Evolutionary conservation across 140 eudicot genomes (phyloP), one percentile per base, ranked within the genome.

Genomic region (Stevia rebaudiana): DNA sequence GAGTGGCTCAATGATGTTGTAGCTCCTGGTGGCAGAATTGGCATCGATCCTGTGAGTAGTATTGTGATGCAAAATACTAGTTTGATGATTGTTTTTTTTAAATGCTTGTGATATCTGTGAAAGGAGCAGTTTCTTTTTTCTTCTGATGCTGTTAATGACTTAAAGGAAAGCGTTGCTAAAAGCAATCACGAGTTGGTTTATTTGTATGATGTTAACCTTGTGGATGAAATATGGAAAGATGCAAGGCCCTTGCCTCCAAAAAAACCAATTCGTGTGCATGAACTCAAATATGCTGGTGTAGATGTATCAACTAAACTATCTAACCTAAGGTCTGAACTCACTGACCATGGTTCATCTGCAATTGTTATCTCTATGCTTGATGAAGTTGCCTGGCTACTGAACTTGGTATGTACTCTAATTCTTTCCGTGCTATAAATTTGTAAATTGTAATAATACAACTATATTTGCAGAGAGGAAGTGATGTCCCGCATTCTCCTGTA

Each of bases 91-190:
- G 13, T 63, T 19, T 65, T 9, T 21, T 28, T 33, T 30, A 71
- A 62, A 30, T 74, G 59, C 67, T 77, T 78, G 74, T 60, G 44
- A 76, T 75, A 74, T 76, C 61, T 83, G 87, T 79, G 96, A 92
- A 86, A 96, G 95, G 95, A 74, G 74, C 98, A 92, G 98, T 92
- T 88, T 78, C 89, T 92, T 62, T 92, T 92, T 84, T 92, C 98
- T 80, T 83, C 79, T 73, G 84, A 83, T 85, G 91, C 95, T 81
- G 87, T 94, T 37, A 86, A 83, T 60, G 96, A 92, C 76, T 67
- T 92, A 61, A 88, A 72, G 79, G 89, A 81, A 80, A 83, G 80
- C 40, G 79, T 92, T 33, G 74, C 95, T 49, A 76, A 71, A 70
- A 81, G 71, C 71, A 92, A 76, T 31, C 96, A 84, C 19, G 87